Conservation (phyloP, 257 asterid genomes). For the Salvia rosmarinus region DNA sequence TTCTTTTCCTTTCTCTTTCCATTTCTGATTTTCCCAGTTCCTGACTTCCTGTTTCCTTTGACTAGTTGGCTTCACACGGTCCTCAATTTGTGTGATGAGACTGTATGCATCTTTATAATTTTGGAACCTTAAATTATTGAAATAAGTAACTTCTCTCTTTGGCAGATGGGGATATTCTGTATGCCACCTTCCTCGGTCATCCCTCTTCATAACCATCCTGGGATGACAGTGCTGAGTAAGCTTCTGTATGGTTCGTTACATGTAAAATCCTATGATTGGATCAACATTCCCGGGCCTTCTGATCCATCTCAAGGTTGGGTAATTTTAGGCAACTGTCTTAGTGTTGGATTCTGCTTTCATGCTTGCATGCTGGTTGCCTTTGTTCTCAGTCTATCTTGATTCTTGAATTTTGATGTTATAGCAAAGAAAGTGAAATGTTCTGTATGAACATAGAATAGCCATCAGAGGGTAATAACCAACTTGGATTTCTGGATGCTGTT, state of each 20-base stretch:
- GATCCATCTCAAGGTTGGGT: constrained; percentile 76
- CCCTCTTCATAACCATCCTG: constrained; percentile 99
- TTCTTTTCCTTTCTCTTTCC: neutral
- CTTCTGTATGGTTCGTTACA: constrained; percentile 85
- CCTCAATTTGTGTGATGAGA: constrained; percentile 6
- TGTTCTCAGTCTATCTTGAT: constrained; percentile 16
- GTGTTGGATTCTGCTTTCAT: constrained; percentile 24
- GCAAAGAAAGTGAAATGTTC: constrained; percentile 17
- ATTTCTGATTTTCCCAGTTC: neutral
- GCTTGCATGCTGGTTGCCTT: constrained; percentile 21
- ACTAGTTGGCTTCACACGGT: constrained; percentile 4
- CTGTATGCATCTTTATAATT: constrained; percentile 11
- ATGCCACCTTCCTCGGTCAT: constrained; percentile 96
- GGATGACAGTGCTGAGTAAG: constrained; percentile 99
- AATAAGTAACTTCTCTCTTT: constrained; percentile 32
- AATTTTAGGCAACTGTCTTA: constrained; percentile 17
- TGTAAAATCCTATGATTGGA: constrained; percentile 94
- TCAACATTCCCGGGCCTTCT: constrained; percentile 68
- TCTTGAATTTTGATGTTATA: constrained; percentile 17
- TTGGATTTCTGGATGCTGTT: neutral
- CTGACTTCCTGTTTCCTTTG: constrained; percentile 2
- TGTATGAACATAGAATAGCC: neutral
- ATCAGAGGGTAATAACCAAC: constrained; percentile 4
- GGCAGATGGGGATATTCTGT: constrained; percentile 95
- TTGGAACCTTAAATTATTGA: constrained; percentile 24